Percentiles rank a stretch among this genome's conserved stretches.
Evolutionary conservation across 257 asterid genomes (phyloP).

Genomic region (Gentiana straminea): DNA sequence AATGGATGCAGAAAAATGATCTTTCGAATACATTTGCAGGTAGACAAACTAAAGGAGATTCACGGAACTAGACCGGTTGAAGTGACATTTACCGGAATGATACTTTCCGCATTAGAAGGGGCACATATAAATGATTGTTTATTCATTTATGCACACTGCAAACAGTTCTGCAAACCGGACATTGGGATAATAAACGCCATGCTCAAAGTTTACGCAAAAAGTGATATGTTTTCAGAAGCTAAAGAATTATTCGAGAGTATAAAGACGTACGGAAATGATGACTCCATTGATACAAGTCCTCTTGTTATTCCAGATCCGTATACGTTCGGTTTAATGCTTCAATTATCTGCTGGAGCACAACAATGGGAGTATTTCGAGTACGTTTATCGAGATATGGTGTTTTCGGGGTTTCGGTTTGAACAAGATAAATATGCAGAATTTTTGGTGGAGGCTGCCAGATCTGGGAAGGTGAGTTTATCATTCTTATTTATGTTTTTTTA

Average conservation of each 20-base stretch:
- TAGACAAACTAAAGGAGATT: slow-evolving; percentile 50
- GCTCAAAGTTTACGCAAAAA: slow-evolving; percentile 63
- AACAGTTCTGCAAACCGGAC: slow-evolving; percentile 40
- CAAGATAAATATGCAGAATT: slow-evolving; percentile 38
- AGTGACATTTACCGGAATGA: slow-evolving; percentile 81
- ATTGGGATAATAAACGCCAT: slow-evolving; percentile 73
- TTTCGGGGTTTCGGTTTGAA: slow-evolving; percentile 47
- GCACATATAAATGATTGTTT: slow-evolving; percentile 61
- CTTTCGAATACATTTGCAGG: slow-evolving; percentile 29
- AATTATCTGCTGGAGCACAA: slow-evolving; percentile 68
- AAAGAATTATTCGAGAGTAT: slow-evolving; percentile 70
- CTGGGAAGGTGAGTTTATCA: slow-evolving; percentile 64
- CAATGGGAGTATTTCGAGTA: slow-evolving; percentile 92
- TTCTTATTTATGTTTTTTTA: background rate
- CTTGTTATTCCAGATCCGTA: slow-evolving; percentile 38
- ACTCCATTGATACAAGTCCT: background rate
- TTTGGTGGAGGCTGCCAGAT: slow-evolving; percentile 64
- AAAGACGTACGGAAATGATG: slow-evolving; percentile 10
- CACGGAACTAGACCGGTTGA: slow-evolving; percentile 47
- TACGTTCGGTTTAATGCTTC: slow-evolving; percentile 74
- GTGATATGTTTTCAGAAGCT: slow-evolving; percentile 77
- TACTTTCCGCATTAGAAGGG: slow-evolving; percentile 68
- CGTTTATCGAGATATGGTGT: slow-evolving; percentile 70
- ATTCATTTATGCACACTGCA: slow-evolving; percentile 58
- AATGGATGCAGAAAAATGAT: background rate